Evolutionary conservation across 148 eudicot genomes (phyloP).

Genomic region (Nepenthes gracilis): DNA sequence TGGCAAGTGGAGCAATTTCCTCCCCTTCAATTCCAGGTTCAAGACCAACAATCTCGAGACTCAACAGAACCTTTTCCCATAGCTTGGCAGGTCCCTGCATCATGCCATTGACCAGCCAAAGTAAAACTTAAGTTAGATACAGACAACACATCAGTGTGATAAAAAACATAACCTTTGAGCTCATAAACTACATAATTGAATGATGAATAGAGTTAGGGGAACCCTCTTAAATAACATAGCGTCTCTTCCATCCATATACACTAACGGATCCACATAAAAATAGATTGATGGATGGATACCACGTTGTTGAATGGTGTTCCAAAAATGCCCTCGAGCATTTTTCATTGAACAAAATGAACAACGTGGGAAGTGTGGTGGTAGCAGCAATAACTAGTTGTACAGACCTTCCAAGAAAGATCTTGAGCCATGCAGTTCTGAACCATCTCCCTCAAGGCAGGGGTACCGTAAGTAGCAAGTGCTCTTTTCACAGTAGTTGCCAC

Average conservation of each 20-base stretch:
- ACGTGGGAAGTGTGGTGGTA: no score
- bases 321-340: no score
- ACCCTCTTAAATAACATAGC: no score
- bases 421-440: slow-evolving; percentile 82
- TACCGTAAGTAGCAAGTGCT: slow-evolving; percentile 54
- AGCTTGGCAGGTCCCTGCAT: slow-evolving; percentile 70
- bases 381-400: background rate
- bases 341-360: no score
- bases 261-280: no score
- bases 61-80: slow-evolving; percentile 64
- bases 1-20: slow-evolving; percentile 73
- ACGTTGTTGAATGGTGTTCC: no score
- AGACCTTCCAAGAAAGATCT: slow-evolving; percentile 96
- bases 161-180: background rate
- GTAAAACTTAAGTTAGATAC: background rate
- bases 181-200: no score
- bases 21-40: slow-evolving; percentile 70
- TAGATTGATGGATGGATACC: no score
- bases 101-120: background rate
- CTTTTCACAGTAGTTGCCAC: slow-evolving; percentile 46
- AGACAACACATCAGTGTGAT: background rate
- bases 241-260: no score
- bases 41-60: slow-evolving; percentile 47
- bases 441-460: slow-evolving; percentile 59
- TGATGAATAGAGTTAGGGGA: background rate